These are phyloP conservation scores for Tirmania nivea DNA, from an alignment of 495 filamentous ascomycete genomes.

Conservation along the genomic window DNA sequence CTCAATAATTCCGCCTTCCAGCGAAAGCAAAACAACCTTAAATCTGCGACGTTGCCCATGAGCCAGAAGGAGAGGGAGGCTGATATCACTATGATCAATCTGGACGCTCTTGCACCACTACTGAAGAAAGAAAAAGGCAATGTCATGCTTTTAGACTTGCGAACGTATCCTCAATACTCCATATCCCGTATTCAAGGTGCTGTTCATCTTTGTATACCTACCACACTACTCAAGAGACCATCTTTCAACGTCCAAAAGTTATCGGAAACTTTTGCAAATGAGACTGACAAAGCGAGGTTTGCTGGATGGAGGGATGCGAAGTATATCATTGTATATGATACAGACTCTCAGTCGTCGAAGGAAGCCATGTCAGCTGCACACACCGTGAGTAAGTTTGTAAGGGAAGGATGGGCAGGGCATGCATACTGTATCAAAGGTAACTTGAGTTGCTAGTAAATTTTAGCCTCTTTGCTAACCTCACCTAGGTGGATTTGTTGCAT, in stretches of 20 bases:
- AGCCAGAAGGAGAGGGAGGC: conserved; percentile 4
- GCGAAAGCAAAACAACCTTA: not conserved
- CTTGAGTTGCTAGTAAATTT: not conserved
- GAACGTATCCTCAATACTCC: conserved; percentile 64
- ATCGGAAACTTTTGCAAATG: conserved; percentile 62
- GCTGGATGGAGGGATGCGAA: conserved; percentile 48
- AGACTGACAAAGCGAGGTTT: conserved; percentile 52
- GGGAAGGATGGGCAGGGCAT: conserved; percentile 59
- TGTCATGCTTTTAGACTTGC: conserved; percentile 63
- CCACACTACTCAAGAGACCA: conserved; percentile 71
- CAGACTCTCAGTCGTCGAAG: conserved; percentile 46
- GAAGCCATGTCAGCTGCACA: conserved; percentile 54
- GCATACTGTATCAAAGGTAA: conserved; percentile 43
- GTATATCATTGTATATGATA: conserved; percentile 74
- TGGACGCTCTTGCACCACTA: conserved; percentile 21
- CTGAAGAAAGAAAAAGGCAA: conserved; percentile 30
- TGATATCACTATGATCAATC: conserved; percentile 9
- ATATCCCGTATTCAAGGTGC: conserved; percentile 53
- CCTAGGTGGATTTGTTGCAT: conserved; percentile 31
- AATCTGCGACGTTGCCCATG: not conserved
- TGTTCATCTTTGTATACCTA: conserved; percentile 85
- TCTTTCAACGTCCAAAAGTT: conserved; percentile 85
- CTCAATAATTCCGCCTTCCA: not conserved
- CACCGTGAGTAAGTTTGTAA: conserved; percentile 76
- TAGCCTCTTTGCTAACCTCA: not conserved